Evolutionary conservation across 441 rosid genomes (phyloP), one percentile per base, ranked within the genome.

Genomic region (Macaranga tanarius): DNA sequence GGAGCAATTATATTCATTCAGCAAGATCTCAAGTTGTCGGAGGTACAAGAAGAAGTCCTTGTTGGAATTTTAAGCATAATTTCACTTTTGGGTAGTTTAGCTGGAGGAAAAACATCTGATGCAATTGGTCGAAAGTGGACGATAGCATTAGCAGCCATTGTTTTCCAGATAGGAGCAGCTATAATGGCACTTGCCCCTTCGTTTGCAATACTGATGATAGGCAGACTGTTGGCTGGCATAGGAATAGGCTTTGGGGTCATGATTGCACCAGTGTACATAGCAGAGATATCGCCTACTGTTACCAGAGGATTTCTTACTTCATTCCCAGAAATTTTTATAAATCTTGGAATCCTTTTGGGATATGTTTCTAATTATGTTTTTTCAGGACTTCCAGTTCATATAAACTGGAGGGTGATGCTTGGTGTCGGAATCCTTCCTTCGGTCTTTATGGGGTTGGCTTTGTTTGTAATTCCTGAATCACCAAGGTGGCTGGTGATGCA

Each of bases 191-290:
- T 91, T 22, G 95, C 98, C 67, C 87, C 92, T 2, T 85, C 98
- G 6, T 93, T 89, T 60, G 31, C 75, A 73, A 75, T 88, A 68
- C 76, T 93, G 54, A 89, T 93, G 92, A 77, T 82, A 12, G 96
- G 98, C 65, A 84, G 98, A 78, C 73, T 89, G 72, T 78, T 93
- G 38, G 91, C 96, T 0, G 98, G 95, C 1, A 65, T 91, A 1
- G 97, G 98, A 19, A 93, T 93, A n/a, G 98, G 97, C 66, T 84
- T 92, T 0, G 95, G 93, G n/a, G 91, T 90, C 73, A 90, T 87
- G 97, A 90, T 92, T 60, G 93, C 96, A 3, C 98, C 95, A 0
- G 93, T 93, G 54, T 92, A 93, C 72, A 92, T 93, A 4, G 96
- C 92, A 0, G 95, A 93, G 89, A 89, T 93, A 57, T 84, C 97